These are phyloP conservation scores for Phoenix roebelenii DNA, from an alignment of 176 grass and related monocot species.

Conservation along the genomic window DNA sequence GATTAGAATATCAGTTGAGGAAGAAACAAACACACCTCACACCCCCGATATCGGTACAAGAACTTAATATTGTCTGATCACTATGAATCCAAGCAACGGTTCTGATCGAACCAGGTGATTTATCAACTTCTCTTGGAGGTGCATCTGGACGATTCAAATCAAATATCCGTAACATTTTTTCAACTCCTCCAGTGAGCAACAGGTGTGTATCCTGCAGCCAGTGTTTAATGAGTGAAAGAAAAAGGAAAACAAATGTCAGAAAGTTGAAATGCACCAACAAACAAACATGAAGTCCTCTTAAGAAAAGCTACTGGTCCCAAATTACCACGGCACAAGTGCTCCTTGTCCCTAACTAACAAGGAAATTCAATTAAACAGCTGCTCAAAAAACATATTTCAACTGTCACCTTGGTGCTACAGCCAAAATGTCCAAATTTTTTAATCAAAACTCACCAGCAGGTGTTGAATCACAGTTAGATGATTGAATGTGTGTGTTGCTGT, in stretches of 20 bases:
- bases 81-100: conserved; percentile 94
- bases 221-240: not conserved
- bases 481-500: too few relatives aligned
- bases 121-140: conserved; percentile 84
- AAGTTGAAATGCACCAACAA: not conserved
- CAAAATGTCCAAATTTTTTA: too few relatives aligned
- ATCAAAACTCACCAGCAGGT: too few relatives aligned
- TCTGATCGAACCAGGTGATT: conserved; percentile 72
- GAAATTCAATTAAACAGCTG: too few relatives aligned
- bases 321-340: too few relatives aligned
- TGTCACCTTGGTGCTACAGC: too few relatives aligned
- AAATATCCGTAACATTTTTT: conserved; percentile 79
- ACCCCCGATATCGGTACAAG: conserved; percentile 89
- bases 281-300: too few relatives aligned
- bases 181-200: conserved; percentile 87
- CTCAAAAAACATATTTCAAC: too few relatives aligned
- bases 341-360: too few relatives aligned
- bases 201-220: conserved; percentile 66
- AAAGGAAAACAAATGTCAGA: not conserved
- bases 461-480: too few relatives aligned
- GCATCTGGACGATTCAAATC: conserved; percentile 97
- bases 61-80: conserved; percentile 85
- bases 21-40: conserved; percentile 47
- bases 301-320: too few relatives aligned
- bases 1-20: too few relatives aligned